Evolutionary conservation across 164 flowering plant genomes (phyloP).

Genomic region (Stephania yunnanensis): DNA sequence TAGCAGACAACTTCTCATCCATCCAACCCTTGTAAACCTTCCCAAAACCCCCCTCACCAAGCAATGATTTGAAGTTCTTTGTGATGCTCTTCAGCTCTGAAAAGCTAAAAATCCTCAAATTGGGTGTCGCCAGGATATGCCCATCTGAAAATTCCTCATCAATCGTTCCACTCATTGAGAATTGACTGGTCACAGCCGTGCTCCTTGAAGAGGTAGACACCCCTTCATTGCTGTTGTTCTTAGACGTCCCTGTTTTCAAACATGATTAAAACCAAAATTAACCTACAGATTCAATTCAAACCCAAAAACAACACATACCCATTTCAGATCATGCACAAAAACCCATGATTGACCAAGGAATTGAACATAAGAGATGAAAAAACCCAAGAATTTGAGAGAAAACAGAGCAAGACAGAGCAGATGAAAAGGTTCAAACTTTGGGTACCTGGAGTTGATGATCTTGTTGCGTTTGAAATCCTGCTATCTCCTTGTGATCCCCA

Average conservation of each 20-base stretch:
- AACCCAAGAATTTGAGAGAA: too few relatives aligned
- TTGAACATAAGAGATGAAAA: too few relatives aligned
- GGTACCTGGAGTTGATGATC: constrained; percentile 17
- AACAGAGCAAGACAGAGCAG: too few relatives aligned
- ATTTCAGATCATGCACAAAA: not conserved
- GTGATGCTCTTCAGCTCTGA: constrained; percentile 50
- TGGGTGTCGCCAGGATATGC: constrained; percentile 36
- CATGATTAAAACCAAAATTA: not conserved
- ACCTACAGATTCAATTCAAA: not conserved
- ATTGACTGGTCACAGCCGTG: not conserved
- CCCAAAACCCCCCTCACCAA: constrained; percentile 77
- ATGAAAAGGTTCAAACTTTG: not conserved
- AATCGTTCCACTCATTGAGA: constrained; percentile 23
- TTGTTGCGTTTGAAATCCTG: constrained; percentile 7
- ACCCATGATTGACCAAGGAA: not conserved
- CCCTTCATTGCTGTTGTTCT: constrained; percentile 8
- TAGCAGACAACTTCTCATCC: constrained; percentile 35
- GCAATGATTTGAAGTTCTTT: constrained; percentile 39
- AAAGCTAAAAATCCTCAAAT: constrained; percentile 46
- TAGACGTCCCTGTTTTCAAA: constrained; percentile 13
- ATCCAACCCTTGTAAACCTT: constrained; percentile 62
- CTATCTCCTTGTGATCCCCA: constrained; percentile 8
- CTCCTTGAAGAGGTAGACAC: not conserved
- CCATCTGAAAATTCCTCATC: constrained; percentile 30
- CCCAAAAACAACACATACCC: not conserved